Base-by-base conservation (phyloP, 1,284 basidiomycete genomes). In the Lentinula novae-zelandiae region DNA sequence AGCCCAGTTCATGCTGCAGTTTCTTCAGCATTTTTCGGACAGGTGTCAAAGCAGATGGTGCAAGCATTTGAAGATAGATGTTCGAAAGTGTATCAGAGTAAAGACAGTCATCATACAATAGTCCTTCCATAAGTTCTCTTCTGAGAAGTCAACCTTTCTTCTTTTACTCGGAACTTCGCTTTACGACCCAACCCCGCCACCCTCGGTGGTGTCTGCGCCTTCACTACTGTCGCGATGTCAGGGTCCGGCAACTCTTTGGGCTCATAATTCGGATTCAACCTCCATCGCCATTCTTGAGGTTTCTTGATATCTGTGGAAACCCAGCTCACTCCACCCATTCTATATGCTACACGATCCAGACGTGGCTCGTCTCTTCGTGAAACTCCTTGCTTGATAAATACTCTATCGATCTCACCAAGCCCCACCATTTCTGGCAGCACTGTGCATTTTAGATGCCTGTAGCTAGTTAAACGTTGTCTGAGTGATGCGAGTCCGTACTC, bases 1-100 rank as follows among this genome's bases (percentile, higher is more conserved):
- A 96, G 89, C 70, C 95, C 95, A 0, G 67, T 96, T 40, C 90
- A 98, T 70, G 90, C 92, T 0, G 82, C 87, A 0, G 82, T 95
- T 17, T 92, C 92, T 4, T 82, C 88, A 27, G 79, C 87, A 10
- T 93, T 97, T 68, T 93, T 98, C 69, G 90, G 90, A 22, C 86
- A 90, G 70, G 89, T 97, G 8, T 93, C 92, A 7, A 85, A 85
- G 64, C 82, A 90, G 74, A 98, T 97, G 93, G 89, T 98, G 27
- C 79, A 89, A 62, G 95, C 95, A 3, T 99, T 99, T 69, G 93
- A 97, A 73, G 78, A 89, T 66, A 81, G 95, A 38, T 96, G 93
- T 71, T 54, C 80, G 57, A 77, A 82, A 58, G 78, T 95, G 5
- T 94, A 92, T 68, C 12, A 50, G 7, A 89, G 91, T 17, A 64